phyloP scores from a whole-genome alignment of 1,284 basidiomycete species.

The Mycosarcoma maydis region DNA sequence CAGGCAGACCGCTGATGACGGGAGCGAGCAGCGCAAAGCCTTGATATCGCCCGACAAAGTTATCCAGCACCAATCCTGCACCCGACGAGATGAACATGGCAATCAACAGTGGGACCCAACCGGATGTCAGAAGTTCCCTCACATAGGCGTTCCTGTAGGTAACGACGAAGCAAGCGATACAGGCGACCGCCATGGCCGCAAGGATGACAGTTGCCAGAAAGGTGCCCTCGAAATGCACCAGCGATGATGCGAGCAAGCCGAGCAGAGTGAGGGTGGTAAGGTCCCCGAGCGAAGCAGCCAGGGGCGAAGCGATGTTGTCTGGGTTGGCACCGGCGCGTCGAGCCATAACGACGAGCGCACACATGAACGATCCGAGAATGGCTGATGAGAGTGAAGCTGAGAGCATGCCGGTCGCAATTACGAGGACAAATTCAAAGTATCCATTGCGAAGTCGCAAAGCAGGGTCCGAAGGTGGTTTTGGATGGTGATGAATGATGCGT shows the following conservation, averaged over 20 bases:
- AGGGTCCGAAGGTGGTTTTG: constrained; percentile 62
- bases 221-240: constrained; percentile 67
- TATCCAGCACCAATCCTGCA: constrained; percentile 89
- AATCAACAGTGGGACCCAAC: constrained; percentile 88
- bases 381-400: constrained; percentile 82
- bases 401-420: constrained; percentile 87
- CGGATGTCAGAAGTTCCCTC: constrained; percentile 78
- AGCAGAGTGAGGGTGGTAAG: constrained; percentile 77
- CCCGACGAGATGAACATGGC: constrained; percentile 92
- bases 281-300: constrained; percentile 92
- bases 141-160: constrained; percentile 75
- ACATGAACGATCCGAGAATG: constrained; percentile 92
- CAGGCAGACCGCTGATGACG: constrained; percentile 78
- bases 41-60: constrained; percentile 83
- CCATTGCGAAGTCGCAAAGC: constrained; percentile 64
- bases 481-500: constrained; percentile 63
- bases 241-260: constrained; percentile 63
- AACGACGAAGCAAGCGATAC: constrained; percentile 72
- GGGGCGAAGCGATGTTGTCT: constrained; percentile 93
- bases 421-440: constrained; percentile 76
- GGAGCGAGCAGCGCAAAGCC: constrained; percentile 89
- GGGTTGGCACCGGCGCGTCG: constrained; percentile 82
- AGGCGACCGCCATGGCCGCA: constrained; percentile 73
- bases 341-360: constrained; percentile 81
- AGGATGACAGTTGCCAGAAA: constrained; percentile 71